Evolutionary conservation across 106 monocot species (phyloP), one percentile per base, ranked within the genome.

Genomic region (Dendrobium huoshanense): DNA sequence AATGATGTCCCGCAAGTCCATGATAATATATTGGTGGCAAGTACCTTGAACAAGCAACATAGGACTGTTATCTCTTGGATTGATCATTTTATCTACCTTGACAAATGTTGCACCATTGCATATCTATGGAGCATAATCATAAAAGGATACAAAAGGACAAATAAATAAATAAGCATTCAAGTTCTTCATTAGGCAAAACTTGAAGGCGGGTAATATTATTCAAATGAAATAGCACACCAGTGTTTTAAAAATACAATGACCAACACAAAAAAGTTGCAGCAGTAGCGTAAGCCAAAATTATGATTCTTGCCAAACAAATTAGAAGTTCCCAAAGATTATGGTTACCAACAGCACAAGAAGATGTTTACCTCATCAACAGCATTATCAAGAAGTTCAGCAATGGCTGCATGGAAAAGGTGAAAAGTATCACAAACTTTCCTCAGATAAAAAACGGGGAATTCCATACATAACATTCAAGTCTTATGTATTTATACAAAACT

Each of bases 341-440:
- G 18, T 65, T 64, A 51, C 41, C 33, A 31, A 18, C 33, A 22
- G 47, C 76, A 49, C 10, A 76, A 76, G 45, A 6, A 76, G 24
- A 49, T 27, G 45, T 37, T 80, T 83, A 92, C 92, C 92, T 96
- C 96, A 86, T 96, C 96, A 41, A 96, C 96, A 43, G 93, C 92
- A 86, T 96, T 96, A 40, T 96, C 96, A 67, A 96, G 85, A 81
- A 96, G 96, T 79, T 96, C 96, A 48, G 96, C 96, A 33, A 96
- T 85, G 59, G 96, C 96, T 92, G 92, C 84, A 88, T 43, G 58
- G 37, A 73, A 40, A 75, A 75, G 44, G 7, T 19, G 4, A 25
- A 48, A 74, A 74, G 20, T 20, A 20, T 41, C 74, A 74, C 43
- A 43, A 74, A 74, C 7, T 73, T n/a, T 25, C n/a, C 17, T 18